phyloP scores from a whole-genome alignment of 768 basidiomycete genomes.

The Boletus insuetus region DNA sequence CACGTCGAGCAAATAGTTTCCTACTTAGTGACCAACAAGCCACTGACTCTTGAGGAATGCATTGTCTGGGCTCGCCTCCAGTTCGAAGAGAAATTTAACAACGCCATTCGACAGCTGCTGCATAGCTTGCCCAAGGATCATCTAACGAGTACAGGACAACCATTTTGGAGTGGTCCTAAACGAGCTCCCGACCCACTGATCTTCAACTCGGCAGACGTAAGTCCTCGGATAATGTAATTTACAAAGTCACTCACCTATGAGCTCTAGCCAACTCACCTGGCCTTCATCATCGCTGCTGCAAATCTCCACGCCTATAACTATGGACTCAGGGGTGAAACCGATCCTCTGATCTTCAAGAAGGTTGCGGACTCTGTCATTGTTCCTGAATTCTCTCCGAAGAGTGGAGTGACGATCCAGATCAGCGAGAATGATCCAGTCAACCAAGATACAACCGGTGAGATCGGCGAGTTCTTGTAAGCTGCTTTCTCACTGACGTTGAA shows the following conservation, averaged over 20 bases:
- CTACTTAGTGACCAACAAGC: constrained; percentile 89
- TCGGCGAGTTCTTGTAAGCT: not conserved
- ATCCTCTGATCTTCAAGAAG: constrained; percentile 77
- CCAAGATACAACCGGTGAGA: constrained; percentile 38
- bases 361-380: constrained; percentile 80
- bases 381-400: constrained; percentile 91
- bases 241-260: constrained; percentile 10
- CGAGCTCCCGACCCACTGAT: constrained; percentile 88
- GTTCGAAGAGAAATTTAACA: constrained; percentile 92
- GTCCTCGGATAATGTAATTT: constrained; percentile 26
- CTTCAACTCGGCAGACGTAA: constrained; percentile 85
- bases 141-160: constrained; percentile 85
- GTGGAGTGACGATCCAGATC: constrained; percentile 90
- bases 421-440: constrained; percentile 88
- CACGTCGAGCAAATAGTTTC: constrained; percentile 86
- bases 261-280: constrained; percentile 73
- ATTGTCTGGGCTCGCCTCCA: constrained; percentile 94
- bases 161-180: constrained; percentile 99
- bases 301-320: constrained; percentile 99
- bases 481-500: constrained; percentile 2
- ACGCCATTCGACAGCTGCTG: constrained; percentile 88
- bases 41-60: constrained; percentile 95
- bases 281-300: constrained; percentile 88
- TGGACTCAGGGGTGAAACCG: constrained; percentile 86
- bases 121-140: constrained; percentile 95